Base-by-base conservation (phyloP, 768 basidiomycete genomes). In the Xerocomellus amylosporus region DNA sequence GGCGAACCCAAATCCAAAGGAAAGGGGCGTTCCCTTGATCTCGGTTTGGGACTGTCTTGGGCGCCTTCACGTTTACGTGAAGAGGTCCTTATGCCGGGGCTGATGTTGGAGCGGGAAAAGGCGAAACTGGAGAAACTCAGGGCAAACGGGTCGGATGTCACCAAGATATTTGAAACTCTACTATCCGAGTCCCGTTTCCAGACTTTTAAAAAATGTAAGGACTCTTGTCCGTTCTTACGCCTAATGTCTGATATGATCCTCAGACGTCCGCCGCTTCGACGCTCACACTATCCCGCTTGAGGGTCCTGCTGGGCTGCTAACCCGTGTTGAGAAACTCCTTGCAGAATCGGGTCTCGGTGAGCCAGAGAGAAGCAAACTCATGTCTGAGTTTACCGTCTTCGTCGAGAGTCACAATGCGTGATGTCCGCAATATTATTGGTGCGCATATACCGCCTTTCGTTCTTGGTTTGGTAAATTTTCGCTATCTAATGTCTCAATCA, bases 251-350 rank as follows among this genome's bases (percentile, higher is more conserved):
- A 63, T 45, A 45, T 65, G 8, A 10, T 36, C 2, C 51, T 30
- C 28, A 90, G 88, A 87, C 71, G 85, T 90, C 15, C 83, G 83
- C 65, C 82, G 82, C 55, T 90, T 86, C 63, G 88, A 90, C 66
- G 84, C 84, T 19, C 81, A 86, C 56, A 75, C 81, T 40, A 90
- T 91, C 44, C 84, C 87, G 4, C 83, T 90, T 46, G 86, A 90
- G 54, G 88, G 88, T 15, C 81, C 87, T 12, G 76, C 74, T 31
- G 89, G 89, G 20, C 82, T 91, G 39, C 74, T 89, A n/a, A 64
- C 76, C 26, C 81, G 79, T 40, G 84, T 88, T 7, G 81, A 84
- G 61, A 75, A 77, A 42, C 74, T 91, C 36, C 75, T 91, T 49
- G 74, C 74, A 46, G 72, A 73, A 41, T 74, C 84, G 6, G 70